Evolutionary conservation across 305 asterid species (phyloP), one percentile per base, ranked within the genome.

Genomic region (Plantago rigida): DNA sequence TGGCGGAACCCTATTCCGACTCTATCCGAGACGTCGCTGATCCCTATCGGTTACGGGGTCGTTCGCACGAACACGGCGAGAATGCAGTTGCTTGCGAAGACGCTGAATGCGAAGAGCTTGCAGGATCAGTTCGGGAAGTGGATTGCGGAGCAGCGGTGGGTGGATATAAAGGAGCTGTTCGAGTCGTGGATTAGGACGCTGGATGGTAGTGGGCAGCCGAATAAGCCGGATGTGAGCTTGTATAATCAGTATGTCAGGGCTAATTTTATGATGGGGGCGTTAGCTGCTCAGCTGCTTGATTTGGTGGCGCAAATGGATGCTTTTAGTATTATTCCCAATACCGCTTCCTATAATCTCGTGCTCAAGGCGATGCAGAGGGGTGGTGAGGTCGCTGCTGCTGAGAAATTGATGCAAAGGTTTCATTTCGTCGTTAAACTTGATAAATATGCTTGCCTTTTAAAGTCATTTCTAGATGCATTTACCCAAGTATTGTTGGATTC

Each of bases 231-330:
- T 70, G 95, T 77, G 14, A 68, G 75, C 56, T 69, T 89, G 56
- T 89, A 74, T 63, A 89, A 89, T 73, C 84, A 77, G 64, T 89
- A 84, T 55, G 55, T 86, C 69, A 79, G 97, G 34, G 94, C 95
- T 41, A 80, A 84, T 66, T 60, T 86, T 69, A 89, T 89, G 97
- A 57, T 31, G 26, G 84, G 84, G 15, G 79, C 81, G 17, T 51
- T 77, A 8, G 78, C 81, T 3, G 77, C 70, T 49, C 81, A 78
- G 62, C 69, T 89, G 78, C 73, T 86, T 58, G 89, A 71, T 63
- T 65, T 84, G 13, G 75, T 85, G 52, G 65, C 69, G 44, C 73
- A 73, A 56, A 80, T 83, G 87, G 89, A 73, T 5, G 87, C 73
- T 29, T 86, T 62, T 26, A 69, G 61, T 1, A 48, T 89, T 42